Evolutionary conservation across 768 basidiomycete genomes (phyloP).

Genomic region (Hebeloma cylindrosporum): DNA sequence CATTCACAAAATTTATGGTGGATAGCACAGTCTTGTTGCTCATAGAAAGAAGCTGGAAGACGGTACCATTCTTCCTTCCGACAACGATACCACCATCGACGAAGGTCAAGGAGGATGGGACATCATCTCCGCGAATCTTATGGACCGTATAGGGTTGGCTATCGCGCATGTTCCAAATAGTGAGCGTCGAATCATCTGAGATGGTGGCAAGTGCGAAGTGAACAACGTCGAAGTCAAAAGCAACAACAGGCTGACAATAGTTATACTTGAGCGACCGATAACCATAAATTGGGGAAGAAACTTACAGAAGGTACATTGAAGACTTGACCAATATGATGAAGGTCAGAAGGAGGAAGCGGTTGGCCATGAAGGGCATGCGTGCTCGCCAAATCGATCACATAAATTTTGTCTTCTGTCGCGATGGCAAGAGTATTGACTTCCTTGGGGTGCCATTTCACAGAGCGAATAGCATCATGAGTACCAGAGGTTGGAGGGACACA

Average conservation of each 20-base stretch:
- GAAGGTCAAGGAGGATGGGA: conserved; percentile 81
- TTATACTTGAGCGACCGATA: conserved; percentile 7
- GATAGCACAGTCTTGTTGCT: conserved; percentile 73
- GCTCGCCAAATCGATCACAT: conserved; percentile 71
- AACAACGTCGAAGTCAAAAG: conserved; percentile 81
- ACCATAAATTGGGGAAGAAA: not conserved
- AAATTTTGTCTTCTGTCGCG: conserved; percentile 76
- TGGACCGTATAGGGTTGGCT: conserved; percentile 73
- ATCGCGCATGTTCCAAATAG: conserved; percentile 81
- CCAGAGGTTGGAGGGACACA: conserved; percentile 64
- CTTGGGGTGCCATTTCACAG: conserved; percentile 89
- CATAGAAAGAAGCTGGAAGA: conserved; percentile 80
- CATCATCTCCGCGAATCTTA: conserved; percentile 76
- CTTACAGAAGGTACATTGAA: conserved; percentile 73
- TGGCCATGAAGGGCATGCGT: conserved; percentile 61
- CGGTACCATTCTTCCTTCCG: conserved; percentile 80
- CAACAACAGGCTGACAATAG: conserved; percentile 61
- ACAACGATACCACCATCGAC: conserved; percentile 85
- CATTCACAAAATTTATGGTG: conserved; percentile 76
- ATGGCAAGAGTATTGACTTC: conserved; percentile 78
- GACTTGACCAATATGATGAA: conserved; percentile 65
- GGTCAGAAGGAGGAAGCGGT: conserved; percentile 65
- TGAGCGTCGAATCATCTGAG: conserved; percentile 78
- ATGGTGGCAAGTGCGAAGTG: conserved; percentile 80
- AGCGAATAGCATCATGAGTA: conserved; percentile 67